Conservation (phyloP, 208 protist species). For the Strigomonas culicis region DNA sequence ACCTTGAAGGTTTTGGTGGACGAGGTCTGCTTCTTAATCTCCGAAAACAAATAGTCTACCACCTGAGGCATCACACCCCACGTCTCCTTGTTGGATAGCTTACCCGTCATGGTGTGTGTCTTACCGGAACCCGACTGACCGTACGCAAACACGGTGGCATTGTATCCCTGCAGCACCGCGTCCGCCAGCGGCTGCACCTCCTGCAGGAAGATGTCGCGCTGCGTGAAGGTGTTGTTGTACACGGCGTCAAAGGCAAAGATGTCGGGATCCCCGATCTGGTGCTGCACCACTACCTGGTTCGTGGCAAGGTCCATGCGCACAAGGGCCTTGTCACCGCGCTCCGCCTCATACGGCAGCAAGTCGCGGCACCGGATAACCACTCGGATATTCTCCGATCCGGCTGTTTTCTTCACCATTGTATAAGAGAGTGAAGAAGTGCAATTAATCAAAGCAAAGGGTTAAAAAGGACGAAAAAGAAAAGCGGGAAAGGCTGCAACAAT, state of each 20-base stretch:
- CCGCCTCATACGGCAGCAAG: slow-evolving; percentile 73
- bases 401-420: slow-evolving; percentile 67
- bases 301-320: slow-evolving; percentile 85
- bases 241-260: slow-evolving; percentile 89
- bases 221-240: slow-evolving; percentile 91
- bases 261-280: slow-evolving; percentile 80
- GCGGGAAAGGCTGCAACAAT: too few relatives aligned
- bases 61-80: slow-evolving; percentile 92
- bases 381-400: slow-evolving; percentile 85
- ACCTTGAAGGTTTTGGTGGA: slow-evolving; percentile 87
- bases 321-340: slow-evolving; percentile 84
- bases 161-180: slow-evolving; percentile 88
- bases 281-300: slow-evolving; percentile 84
- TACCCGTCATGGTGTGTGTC: slow-evolving; percentile 91
- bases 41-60: slow-evolving; percentile 82
- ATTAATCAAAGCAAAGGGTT: slow-evolving; percentile 11
- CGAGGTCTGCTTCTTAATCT: slow-evolving; percentile 81
- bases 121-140: slow-evolving; percentile 92
- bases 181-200: slow-evolving; percentile 86
- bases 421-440: slow-evolving; percentile 11
- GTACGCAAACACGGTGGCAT: slow-evolving; percentile 91
- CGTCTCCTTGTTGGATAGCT: slow-evolving; percentile 60
- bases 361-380: slow-evolving; percentile 86
- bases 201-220: slow-evolving; percentile 89
- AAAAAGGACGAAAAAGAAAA: slow-evolving; percentile 20